Conservation (phyloP, 73 alveolate species). For the Paramecium biaurelia region DNA sequence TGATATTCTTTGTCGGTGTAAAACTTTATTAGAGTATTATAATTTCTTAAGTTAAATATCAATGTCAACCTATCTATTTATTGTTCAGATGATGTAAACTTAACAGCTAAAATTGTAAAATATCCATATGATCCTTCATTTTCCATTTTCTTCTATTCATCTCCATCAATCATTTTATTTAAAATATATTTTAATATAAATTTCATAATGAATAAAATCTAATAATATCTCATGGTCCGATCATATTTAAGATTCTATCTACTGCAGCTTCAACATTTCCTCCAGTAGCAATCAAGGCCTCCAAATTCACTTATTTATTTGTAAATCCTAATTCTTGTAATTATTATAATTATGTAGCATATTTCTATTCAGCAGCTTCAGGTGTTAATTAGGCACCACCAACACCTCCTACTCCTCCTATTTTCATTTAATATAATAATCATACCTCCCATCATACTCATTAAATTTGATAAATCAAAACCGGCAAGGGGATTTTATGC, state of each 20-base stretch:
- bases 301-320: constrained; percentile 90
- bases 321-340: constrained; percentile 97
- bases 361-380: constrained; percentile 80
- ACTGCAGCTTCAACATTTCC: constrained; percentile 97
- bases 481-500: neutral
- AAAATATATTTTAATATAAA: neutral
- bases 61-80: neutral
- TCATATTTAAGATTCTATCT: constrained; percentile 86
- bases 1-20: constrained; percentile 9
- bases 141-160: constrained; percentile 15
- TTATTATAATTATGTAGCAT: constrained; percentile 86
- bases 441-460: neutral
- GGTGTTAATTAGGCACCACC: constrained; percentile 42
- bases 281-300: constrained; percentile 89
- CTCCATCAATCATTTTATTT: neutral
- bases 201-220: neutral
- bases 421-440: neutral
- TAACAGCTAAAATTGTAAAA: constrained; percentile 34
- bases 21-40: constrained; percentile 1
- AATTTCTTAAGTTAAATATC: neutral
- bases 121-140: constrained; percentile 49
- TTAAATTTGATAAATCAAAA: neutral
- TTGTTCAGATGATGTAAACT: constrained; percentile 25
- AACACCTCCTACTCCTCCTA: constrained; percentile 53
- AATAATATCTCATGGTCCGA: constrained; percentile 58